These are phyloP conservation scores for Colletotrichum incanum DNA, from an alignment of 2,329 filamentous ascomycete species.

Conservation along the genomic window DNA sequence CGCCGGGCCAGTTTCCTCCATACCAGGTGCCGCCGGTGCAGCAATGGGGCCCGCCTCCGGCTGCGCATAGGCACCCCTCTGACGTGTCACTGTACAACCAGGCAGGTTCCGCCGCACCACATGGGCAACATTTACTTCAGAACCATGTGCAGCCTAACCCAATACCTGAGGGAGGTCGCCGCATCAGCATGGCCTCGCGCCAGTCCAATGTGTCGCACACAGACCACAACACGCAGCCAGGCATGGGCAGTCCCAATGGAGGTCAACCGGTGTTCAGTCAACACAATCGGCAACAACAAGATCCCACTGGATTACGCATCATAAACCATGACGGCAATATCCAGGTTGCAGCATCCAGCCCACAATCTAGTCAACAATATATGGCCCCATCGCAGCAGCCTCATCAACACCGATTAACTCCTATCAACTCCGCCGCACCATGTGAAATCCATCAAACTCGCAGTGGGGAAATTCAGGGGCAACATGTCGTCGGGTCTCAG, in stretches of 20 bases:
- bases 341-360: not conserved
- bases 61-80: constrained; percentile 26
- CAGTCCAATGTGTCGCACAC: constrained; percentile 20
- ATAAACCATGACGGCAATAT: not conserved
- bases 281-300: constrained; percentile 10
- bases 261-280: not conserved
- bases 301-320: not conserved
- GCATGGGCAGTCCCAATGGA: not conserved
- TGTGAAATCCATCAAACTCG: constrained; percentile 5
- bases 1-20: constrained; percentile 38
- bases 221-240: constrained; percentile 12
- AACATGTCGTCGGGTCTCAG: not conserved
- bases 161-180: constrained; percentile 18
- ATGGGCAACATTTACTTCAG: constrained; percentile 27
- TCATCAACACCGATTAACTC: not conserved
- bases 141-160: constrained; percentile 9
- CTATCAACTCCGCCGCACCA: not conserved
- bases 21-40: constrained; percentile 36
- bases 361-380: not conserved
- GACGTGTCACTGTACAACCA: constrained; percentile 24
- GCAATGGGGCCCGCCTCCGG: constrained; percentile 36
- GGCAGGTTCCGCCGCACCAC: constrained; percentile 9
- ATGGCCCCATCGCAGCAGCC: not conserved
- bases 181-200: constrained; percentile 31
- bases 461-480: not conserved